Base-by-base conservation (phyloP, 768 basidiomycete species). In the Krasilnikovozyma curviuscula region DNA sequence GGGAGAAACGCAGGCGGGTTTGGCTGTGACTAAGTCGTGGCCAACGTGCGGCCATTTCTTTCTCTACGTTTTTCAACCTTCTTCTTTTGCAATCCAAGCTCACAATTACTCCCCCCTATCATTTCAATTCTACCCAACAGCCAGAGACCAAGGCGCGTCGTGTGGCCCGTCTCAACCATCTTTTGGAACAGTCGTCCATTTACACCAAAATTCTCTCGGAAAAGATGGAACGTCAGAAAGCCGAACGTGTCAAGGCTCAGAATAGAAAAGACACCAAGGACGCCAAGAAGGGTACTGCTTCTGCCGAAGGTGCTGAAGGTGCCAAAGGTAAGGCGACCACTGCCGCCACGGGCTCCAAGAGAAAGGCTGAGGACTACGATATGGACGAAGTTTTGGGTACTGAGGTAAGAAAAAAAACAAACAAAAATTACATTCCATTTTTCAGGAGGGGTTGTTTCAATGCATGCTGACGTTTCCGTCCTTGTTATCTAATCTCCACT, bases 151-250 rank as follows among this genome's bases (percentile, higher is more conserved):
- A 43, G 23, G 21, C 24, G 3, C 7, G 3, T 6, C 23, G 41
- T 8, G 29, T 50, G 18, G 13, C 34, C 16, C 69, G 73, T 9
- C 74, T 83, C 18, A 69, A 75, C 46, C 75, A 70, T 43, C 72
- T 88, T 23, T 70, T 88, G 19, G 71, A 84, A 46, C 79, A 79
- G 56, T 83, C 82, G 0, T 72, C 74, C 1, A 69, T 78, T n/a
- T 86, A 79, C 57, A 78, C 83, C 1, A 70, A 68, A 44, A 70
- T 82, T 34, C 68, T 88, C 13, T 74, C 77, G 40, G 69, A 74
- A 21, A 73, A 78, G 48, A 85, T 86, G 81, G 80, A 83, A 52
- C 48, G 49, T 54, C 67, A 60, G 51, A 59, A 59, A 23, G 40
- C 46, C 29, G 48, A 60, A 46, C 44, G 58, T 57, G 24, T 23